These are phyloP conservation scores for Entomortierella beljakovae DNA, from an alignment of 192 early-diverging fungal genomes.

Conservation along the genomic window DNA sequence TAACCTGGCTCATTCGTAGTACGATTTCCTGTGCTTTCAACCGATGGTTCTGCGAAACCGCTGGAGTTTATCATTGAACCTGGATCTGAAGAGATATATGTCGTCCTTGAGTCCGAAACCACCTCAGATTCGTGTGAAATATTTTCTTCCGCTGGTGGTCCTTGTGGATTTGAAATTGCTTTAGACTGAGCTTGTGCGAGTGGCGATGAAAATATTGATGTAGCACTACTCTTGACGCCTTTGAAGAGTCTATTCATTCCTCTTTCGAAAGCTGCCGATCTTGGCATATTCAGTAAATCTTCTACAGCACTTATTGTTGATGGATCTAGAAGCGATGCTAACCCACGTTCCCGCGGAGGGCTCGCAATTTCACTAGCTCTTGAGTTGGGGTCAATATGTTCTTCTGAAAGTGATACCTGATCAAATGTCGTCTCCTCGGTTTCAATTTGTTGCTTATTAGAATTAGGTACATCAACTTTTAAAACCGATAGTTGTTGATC, in stretches of 20 bases:
- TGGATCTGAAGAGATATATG: no score
- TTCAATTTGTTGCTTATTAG: not conserved
- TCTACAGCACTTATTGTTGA: slow-evolving; percentile 42
- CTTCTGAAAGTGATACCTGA: slow-evolving; percentile 40
- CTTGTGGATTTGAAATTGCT: not conserved
- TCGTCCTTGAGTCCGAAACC: no score
- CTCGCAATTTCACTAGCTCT: not conserved
- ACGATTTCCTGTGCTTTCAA: no score
- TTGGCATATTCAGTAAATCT: slow-evolving; percentile 48
- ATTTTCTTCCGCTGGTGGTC: no score
- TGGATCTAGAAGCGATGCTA: slow-evolving; percentile 33
- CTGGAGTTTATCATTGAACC: no score
- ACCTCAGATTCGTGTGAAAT: not conserved
- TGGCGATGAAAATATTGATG: slow-evolving; percentile 38
- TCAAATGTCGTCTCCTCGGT: slow-evolving; percentile 21
- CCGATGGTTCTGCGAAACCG: no score
- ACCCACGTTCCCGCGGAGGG: slow-evolving; percentile 20
- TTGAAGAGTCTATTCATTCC: slow-evolving; percentile 46
- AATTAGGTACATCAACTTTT: not conserved
- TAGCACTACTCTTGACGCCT: slow-evolving; percentile 39
- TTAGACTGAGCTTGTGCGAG: slow-evolving; percentile 3
- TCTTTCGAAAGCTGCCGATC: slow-evolving; percentile 46
- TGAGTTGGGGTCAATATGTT: not conserved
- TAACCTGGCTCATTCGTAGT: no score
- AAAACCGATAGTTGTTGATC: not conserved